Evolutionary conservation across 129 eudicot genomes (phyloP).

Genomic region (Calendula officinalis): DNA sequence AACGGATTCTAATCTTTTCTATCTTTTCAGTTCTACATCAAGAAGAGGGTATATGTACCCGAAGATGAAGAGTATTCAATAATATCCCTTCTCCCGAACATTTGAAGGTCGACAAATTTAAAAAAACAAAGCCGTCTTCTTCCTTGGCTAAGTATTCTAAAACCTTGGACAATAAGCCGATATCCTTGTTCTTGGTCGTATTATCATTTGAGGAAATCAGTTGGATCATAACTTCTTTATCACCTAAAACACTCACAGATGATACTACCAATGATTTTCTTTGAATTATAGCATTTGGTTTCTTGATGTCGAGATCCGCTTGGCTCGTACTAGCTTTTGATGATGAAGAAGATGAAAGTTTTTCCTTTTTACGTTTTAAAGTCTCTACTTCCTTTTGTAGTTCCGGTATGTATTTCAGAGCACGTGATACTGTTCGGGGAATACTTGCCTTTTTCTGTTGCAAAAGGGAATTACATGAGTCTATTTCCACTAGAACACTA

Average conservation of each 20-base stretch:
- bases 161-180: slow-evolving; percentile 17
- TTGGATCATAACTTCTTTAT: slow-evolving; percentile 40
- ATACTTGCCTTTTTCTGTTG: slow-evolving; percentile 48
- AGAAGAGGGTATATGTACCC: neutral
- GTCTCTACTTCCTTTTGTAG: slow-evolving; percentile 45
- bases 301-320: neutral
- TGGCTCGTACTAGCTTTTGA: neutral
- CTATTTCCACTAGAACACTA: neutral
- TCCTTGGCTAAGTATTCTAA: slow-evolving; percentile 31
- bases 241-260: slow-evolving; percentile 28
- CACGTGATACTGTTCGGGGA: slow-evolving; percentile 29
- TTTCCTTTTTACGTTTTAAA: slow-evolving; percentile 30
- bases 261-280: slow-evolving; percentile 1
- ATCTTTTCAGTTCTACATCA: too few species aligned
- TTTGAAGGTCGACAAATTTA: neutral
- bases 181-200: slow-evolving; percentile 8
- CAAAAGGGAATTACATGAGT: neutral
- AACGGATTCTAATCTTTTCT: too few species aligned
- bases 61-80: neutral
- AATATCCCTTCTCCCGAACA: neutral
- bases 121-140: slow-evolving; percentile 32
- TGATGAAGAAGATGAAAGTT: slow-evolving; percentile 16
- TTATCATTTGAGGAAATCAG: slow-evolving; percentile 23
- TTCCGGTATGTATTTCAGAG: slow-evolving; percentile 49
- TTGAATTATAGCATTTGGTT: neutral